These are phyloP conservation scores for Cantharellus anzutake DNA, from an alignment of 768 basidiomycete species.

Conservation along the genomic window DNA sequence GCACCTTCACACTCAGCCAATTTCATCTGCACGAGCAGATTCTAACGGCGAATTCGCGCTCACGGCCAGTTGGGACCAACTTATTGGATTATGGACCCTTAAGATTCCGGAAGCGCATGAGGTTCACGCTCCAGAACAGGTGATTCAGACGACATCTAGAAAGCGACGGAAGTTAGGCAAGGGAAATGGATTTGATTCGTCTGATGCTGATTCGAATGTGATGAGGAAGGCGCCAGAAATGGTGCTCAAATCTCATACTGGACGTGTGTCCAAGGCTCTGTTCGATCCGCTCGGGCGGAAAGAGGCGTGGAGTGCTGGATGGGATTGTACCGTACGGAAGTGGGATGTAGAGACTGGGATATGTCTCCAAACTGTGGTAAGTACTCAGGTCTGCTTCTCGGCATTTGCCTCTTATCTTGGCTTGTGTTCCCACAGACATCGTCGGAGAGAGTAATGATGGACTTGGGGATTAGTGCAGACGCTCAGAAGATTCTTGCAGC, in stretches of 20 bases:
- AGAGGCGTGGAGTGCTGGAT: slow-evolving; percentile 58
- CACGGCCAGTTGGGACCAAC: slow-evolving; percentile 73
- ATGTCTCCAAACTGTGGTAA: slow-evolving; percentile 48
- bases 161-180: slow-evolving; percentile 37
- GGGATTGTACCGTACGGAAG: slow-evolving; percentile 72
- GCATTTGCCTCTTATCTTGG: background rate
- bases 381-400: slow-evolving; percentile 13
- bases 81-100: slow-evolving; percentile 70
- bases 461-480: slow-evolving; percentile 28
- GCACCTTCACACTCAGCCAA: slow-evolving; percentile 63
- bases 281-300: slow-evolving; percentile 26
- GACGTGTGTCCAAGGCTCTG: slow-evolving; percentile 52
- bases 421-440: slow-evolving; percentile 27
- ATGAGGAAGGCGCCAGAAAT: slow-evolving; percentile 40
- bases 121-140: slow-evolving; percentile 21
- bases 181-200: slow-evolving; percentile 9
- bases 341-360: slow-evolving; percentile 77
- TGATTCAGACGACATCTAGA: slow-evolving; percentile 28
- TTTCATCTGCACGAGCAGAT: slow-evolving; percentile 50
- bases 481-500: slow-evolving; percentile 34
- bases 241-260: slow-evolving; percentile 71
- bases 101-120: slow-evolving; percentile 44
- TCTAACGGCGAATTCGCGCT: slow-evolving; percentile 42
- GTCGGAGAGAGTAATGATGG: slow-evolving; percentile 57
- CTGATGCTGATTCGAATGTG: slow-evolving; percentile 18